phyloP scores from a whole-genome alignment of 2,329 filamentous ascomycete genomes.

The Venturia pyrina region DNA sequence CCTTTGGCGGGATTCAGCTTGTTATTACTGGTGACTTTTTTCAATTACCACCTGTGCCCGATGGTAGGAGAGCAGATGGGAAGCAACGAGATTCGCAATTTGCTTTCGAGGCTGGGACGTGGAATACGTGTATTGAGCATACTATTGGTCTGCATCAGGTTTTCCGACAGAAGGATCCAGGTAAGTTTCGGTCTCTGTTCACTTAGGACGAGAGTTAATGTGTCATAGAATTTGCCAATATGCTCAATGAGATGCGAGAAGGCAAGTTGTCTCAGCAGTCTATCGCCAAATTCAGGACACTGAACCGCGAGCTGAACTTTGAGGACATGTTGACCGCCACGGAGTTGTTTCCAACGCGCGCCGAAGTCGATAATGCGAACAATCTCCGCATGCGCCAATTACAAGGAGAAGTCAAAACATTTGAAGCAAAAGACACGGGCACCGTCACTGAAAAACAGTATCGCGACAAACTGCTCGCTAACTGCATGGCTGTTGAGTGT shows the following conservation, averaged over 20 bases:
- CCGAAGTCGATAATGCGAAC: slow-evolving; percentile 85
- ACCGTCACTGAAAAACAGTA: slow-evolving; percentile 52
- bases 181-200: slow-evolving; percentile 29
- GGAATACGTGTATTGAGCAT: slow-evolving; percentile 86
- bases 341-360: slow-evolving; percentile 83
- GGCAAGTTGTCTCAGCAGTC: slow-evolving; percentile 71
- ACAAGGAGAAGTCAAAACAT: slow-evolving; percentile 57
- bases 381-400: slow-evolving; percentile 60
- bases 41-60: slow-evolving; percentile 87
- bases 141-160: slow-evolving; percentile 93
- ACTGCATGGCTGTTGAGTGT: slow-evolving; percentile 83
- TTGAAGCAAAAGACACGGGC: slow-evolving; percentile 66
- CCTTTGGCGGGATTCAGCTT: slow-evolving; percentile 93
- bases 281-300: slow-evolving; percentile 61
- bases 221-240: slow-evolving; percentile 64
- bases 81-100: slow-evolving; percentile 57
- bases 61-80: slow-evolving; percentile 43
- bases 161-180: slow-evolving; percentile 84
- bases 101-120: slow-evolving; percentile 84
- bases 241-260: slow-evolving; percentile 97
- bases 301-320: slow-evolving; percentile 62
- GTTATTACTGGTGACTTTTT: slow-evolving; percentile 98
- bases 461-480: slow-evolving; percentile 68
- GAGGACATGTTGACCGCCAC: slow-evolving; percentile 72
- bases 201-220: slow-evolving; percentile 19